Evolutionary conservation across 805 yeast species (phyloP), one percentile per base, ranked within the genome.

Genomic region (Candida insectalens): DNA sequence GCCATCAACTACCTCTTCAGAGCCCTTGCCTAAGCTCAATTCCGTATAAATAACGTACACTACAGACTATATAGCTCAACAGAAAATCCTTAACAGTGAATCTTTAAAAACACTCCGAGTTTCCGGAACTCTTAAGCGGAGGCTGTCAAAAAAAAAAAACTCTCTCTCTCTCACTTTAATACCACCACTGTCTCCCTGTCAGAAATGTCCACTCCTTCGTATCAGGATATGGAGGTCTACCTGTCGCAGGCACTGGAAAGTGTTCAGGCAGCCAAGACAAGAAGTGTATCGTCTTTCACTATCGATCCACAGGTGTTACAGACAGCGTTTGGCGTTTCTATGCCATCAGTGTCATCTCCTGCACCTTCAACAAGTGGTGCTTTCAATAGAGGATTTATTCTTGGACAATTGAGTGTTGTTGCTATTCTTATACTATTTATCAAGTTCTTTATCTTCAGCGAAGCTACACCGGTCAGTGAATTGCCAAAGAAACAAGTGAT

Each of bases 401-500:
- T 82, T 2, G 94, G 94, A 0, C 92, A 83, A 49, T 45, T 79
- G 12, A 77, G 84, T 44, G 85, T 83, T 8, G 69, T 83, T 29
- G 43, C 79, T 1, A 64, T 79, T 9, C 55, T 81, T 25, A 65
- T 71, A 3, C 66, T 80, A 22, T 80, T 83, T 49, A 71, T 82
- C 39, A 76, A 75, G 55, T 82, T 80, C 54, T 83, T 83, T 47
- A 78, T 83, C 0, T 83, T 83, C 50, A 76, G 83, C 31, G 92
- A 82, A 34, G 61, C 74, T 1, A 55, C 75, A 1, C 64, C 71
- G 7, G 55, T 68, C 30, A 61, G 53, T 6, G 47, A 55, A 21
- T 12, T 8, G 23, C 62, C 61, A 28, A 50, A 44, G 19, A 37
- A 42, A 15, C 44, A 42, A 25, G 40, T 39, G 10, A 42, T 46